Percentiles rank a stretch among this genome's conserved stretches.
phyloP scores from a whole-genome alignment of 148 eudicot species.

The Silene latifolia region DNA sequence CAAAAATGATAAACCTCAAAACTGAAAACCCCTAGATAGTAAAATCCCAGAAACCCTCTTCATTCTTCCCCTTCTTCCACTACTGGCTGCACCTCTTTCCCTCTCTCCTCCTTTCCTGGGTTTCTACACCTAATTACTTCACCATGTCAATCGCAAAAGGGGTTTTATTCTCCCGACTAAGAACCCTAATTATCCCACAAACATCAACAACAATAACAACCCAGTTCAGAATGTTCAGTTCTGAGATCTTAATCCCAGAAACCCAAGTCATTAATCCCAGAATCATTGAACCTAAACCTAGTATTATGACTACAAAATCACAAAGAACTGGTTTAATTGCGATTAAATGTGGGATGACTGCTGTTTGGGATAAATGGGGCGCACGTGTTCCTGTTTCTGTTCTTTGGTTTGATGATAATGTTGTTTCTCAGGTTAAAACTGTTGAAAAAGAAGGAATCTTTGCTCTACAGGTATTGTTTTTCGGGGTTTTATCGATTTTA shows the following conservation, averaged over 20 bases:
- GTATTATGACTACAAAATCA: conserved; percentile 62
- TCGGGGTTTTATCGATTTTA: background rate
- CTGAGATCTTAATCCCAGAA: conserved; percentile 24
- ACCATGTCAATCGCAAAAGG: conserved; percentile 52
- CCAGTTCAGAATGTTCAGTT: conserved; percentile 35
- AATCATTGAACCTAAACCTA: conserved; percentile 50
- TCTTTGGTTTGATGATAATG: conserved; percentile 85
- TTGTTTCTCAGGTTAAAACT: conserved; percentile 88
- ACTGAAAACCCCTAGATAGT: background rate
- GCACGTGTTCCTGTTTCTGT: conserved; percentile 68
- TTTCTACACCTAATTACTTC: background rate
- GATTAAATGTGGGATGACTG: conserved; percentile 91
- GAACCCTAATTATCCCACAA: conserved; percentile 29
- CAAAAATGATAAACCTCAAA: background rate
- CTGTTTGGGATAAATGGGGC: conserved; percentile 98
- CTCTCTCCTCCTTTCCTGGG: background rate
- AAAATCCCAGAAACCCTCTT: background rate
- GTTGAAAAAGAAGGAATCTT: conserved; percentile 83
- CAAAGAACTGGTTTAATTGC: conserved; percentile 75
- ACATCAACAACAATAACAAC: conserved; percentile 16
- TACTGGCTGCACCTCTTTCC: background rate
- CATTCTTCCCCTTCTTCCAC: background rate
- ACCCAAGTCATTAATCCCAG: conserved; percentile 30
- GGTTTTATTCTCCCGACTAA: conserved; percentile 45
- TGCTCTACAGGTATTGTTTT: conserved; percentile 68